Evolutionary conservation across 2,329 filamentous ascomycete species (phyloP), one percentile per base, ranked within the genome.

Genomic region (Trichophyton mentagrophytes): DNA sequence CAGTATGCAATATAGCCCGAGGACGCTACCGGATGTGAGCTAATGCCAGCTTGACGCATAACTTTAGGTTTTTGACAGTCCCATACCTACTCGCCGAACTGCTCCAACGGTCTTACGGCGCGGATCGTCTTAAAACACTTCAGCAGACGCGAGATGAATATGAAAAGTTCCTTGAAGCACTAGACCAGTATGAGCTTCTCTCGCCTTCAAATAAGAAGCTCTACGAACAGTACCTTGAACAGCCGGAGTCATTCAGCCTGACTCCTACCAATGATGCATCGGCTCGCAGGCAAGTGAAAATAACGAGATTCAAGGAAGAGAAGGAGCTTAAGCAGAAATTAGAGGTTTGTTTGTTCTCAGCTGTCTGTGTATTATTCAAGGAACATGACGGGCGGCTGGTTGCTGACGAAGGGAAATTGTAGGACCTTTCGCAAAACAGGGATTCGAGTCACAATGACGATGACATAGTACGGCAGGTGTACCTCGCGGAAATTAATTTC

Each of bases 251-350:
- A 1, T 96, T 96, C 72, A 85, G 85, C 56, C 85, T 88, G 2
- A 84, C 87, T 17, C 81, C 84, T 17, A 81, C 81, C 7, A 80
- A 77, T 22, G 83, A 88, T 73, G 82, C 89, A 3, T 82, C 85
- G 20, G 82, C 84, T 33, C 82, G 87, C 64, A 82, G 93, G 66
- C 86, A 91, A 61, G 84, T 85, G 55, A 99, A 97, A 75, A 95
- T 99, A 66, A 82, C 84, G 51, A 85, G 88, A 63, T 96, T 90
- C 74, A 85, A 84, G 67, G 83, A 88, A 58, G 93, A 97, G 73
- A 96, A 93, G 72, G 85, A 87, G 64, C 75, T 99, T 62, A 90
- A 89, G 73, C 80, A 85, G 65, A 91, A 87, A 72, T 79, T 97
- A n/a, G 88, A 90, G 73, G 83, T 85, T 72, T 49, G 73, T 67